phyloP scores from a whole-genome alignment of 140 eudicot genomes.

The Bidens hawaiensis region DNA sequence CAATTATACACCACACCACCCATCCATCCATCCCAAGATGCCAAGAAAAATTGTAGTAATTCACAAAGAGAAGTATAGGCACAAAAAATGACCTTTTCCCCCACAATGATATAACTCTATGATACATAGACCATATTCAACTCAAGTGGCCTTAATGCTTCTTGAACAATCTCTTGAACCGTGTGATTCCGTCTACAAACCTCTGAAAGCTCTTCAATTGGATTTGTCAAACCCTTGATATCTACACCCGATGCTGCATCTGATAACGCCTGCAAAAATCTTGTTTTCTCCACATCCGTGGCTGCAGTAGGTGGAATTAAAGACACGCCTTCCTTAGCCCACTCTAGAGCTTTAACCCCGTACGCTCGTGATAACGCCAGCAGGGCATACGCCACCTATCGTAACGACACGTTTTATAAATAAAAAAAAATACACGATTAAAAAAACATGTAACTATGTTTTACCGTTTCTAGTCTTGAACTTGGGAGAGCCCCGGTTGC shows the following conservation, averaged over 20 bases:
- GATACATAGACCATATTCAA: conserved; percentile 52
- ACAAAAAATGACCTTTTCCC: conserved; percentile 51
- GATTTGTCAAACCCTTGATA: conserved; percentile 51
- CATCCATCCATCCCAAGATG: too few species aligned
- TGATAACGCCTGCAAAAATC: conserved; percentile 74
- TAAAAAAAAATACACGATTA: too few species aligned
- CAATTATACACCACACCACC: too few species aligned
- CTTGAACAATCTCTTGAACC: conserved; percentile 97
- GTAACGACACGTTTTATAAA: neutral
- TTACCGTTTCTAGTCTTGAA: conserved; percentile 85
- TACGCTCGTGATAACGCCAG: conserved; percentile 76
- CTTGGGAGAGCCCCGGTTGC: conserved; percentile 97
- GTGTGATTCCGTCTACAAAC: conserved; percentile 95
- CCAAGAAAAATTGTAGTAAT: conserved; percentile 29
- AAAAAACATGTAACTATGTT: neutral
- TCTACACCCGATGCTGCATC: conserved; percentile 80
- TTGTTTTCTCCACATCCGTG: conserved; percentile 69
- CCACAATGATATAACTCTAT: conserved; percentile 37
- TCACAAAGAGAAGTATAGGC: conserved; percentile 26
- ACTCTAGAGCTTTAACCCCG: conserved; percentile 60
- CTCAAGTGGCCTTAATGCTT: conserved; percentile 90
- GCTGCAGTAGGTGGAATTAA: conserved; percentile 82
- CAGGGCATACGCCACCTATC: conserved; percentile 85
- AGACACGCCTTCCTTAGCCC: conserved; percentile 84
- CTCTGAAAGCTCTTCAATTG: conserved; percentile 96